Percentiles rank a stretch among this genome's conserved stretches.
phyloP scores from a whole-genome alignment of 1,284 basidiomycete species.

The Pseudozyma sp. region DNA sequence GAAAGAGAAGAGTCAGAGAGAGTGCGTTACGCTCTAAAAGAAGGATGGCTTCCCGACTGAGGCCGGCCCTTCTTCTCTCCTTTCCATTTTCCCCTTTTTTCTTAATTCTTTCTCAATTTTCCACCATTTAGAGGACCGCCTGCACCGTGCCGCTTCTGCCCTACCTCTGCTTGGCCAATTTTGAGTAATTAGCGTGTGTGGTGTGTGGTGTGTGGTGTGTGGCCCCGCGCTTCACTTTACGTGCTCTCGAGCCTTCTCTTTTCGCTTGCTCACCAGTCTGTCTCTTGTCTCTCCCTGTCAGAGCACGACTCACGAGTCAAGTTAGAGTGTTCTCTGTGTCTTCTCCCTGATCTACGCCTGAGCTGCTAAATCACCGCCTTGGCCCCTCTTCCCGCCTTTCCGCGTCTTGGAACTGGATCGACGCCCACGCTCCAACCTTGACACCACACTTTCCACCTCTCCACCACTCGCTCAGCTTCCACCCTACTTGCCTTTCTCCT shows the following conservation, averaged over 20 bases:
- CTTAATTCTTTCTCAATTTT: no score
- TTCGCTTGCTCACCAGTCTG: background rate
- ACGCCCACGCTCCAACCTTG: background rate
- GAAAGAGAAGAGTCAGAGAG: no score
- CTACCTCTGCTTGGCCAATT: no score
- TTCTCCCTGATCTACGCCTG: background rate
- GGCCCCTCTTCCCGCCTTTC: background rate
- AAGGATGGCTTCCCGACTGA: no score
- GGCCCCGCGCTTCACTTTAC: background rate
- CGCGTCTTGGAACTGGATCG: slow-evolving; percentile 6
- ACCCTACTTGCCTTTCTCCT: background rate
- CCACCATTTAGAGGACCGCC: no score
- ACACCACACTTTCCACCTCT: background rate
- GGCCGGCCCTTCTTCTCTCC: no score
- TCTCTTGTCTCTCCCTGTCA: background rate
- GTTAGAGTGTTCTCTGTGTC: background rate
- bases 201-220: background rate
- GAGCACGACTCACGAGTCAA: no score
- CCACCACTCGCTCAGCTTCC: background rate
- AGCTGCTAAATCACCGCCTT: background rate
- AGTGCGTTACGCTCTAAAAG: no score
- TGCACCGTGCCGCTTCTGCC: no score
- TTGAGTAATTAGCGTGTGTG: background rate
- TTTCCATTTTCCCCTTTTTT: no score
- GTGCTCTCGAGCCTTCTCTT: slow-evolving; percentile 2